Base-by-base conservation (phyloP, 164 flowering plant species). In the Tinospora cordifolia region DNA sequence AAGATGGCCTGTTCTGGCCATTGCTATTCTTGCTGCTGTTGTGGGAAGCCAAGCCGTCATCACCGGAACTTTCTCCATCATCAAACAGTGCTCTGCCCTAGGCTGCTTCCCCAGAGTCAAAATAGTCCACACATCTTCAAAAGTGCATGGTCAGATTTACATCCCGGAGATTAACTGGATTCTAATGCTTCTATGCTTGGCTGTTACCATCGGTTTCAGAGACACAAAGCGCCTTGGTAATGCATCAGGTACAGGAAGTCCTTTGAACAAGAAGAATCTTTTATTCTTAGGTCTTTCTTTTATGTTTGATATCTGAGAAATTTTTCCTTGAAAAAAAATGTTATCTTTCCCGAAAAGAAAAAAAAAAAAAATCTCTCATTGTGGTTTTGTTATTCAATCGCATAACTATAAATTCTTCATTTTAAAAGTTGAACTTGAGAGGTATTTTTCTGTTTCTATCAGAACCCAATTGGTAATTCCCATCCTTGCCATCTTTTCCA, bases 21-120 rank as follows among this genome's bases (percentile, higher is more conserved):
- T 92, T 63, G 98, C 96, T 59, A 83, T 88, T 73, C 90, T 92
- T 72, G 98, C 96, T 38, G 98, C 98, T 24, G 96, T 92, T 3
- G 96, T 90, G 63, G 98, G 94, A 72, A 89, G 98, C 83, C 98
- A 92, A 79, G 92, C 97, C 68, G 84, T 91, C 71, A 93, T 94
- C 71, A 89, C 98, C 8, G 98, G 94, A 70, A 94, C 98, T 54
- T 94, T 94, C 80, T 94, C 99, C 0, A 92, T 92, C 70, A 92
- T 90, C 75, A 92, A 89, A 71, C 97, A 94, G 72, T 92, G 97
- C 81, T 85, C 95, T 26, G 80, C 97, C 30, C 74, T 92, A 47
- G 85, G 89, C 22, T 94, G 93, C 83, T 94, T 94, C 59, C 97
- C 98, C 2, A 81, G 84, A 66, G 98, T 94, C 69, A 90, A 89